Percentiles rank a stretch among this genome's conserved stretches.
phyloP scores from a whole-genome alignment of 768 basidiomycete species.

The Xerocomellus dryophilus region DNA sequence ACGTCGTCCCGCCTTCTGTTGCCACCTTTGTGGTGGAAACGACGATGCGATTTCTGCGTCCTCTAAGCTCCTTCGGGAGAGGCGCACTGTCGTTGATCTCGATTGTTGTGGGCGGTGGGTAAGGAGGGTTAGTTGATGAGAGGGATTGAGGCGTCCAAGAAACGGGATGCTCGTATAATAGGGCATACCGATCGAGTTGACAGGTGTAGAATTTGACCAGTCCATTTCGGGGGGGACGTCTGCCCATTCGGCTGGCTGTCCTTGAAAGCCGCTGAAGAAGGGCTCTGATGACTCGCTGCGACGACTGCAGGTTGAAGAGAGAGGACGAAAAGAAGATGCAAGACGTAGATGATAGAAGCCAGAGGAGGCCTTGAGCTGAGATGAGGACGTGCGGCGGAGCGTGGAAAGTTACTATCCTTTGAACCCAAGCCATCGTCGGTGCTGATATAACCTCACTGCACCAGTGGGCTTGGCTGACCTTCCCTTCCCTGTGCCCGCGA shows the following conservation, averaged over 20 bases:
- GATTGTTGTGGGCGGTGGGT: conserved; percentile 72
- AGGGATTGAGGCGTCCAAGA: conserved; percentile 56
- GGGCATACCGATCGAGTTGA: conserved; percentile 88
- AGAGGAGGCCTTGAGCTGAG: too few species aligned
- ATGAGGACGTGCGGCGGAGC: too few species aligned
- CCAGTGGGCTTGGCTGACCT: too few species aligned
- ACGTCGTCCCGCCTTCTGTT: conserved; percentile 51
- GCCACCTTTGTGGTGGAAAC: conserved; percentile 90
- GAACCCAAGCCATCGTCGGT: too few species aligned
- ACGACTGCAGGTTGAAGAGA: too few species aligned
- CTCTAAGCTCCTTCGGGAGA: conserved; percentile 80
- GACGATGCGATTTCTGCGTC: conserved; percentile 72
- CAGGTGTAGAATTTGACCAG: conserved; percentile 84
- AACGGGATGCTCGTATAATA: conserved; percentile 71
- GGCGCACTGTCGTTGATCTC: conserved; percentile 87
- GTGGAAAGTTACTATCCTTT: too few species aligned
- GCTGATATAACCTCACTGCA: too few species aligned
- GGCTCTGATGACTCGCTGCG: conserved; percentile 40
- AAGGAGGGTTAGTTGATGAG: conserved; percentile 41
- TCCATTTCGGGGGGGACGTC: conserved; percentile 69
- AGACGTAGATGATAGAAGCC: too few species aligned
- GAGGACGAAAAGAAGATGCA: too few species aligned
- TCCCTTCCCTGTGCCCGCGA: too few species aligned
- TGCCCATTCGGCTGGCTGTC: conserved; percentile 82
- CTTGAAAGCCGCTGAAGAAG: conserved; percentile 89